A percentile compares a stretch with the other conserved stretches of the same genome.
These are phyloP conservation scores for Trichoderma erinaceum DNA, from an alignment of 495 filamentous ascomycete genomes.

Conservation along the genomic window DNA sequence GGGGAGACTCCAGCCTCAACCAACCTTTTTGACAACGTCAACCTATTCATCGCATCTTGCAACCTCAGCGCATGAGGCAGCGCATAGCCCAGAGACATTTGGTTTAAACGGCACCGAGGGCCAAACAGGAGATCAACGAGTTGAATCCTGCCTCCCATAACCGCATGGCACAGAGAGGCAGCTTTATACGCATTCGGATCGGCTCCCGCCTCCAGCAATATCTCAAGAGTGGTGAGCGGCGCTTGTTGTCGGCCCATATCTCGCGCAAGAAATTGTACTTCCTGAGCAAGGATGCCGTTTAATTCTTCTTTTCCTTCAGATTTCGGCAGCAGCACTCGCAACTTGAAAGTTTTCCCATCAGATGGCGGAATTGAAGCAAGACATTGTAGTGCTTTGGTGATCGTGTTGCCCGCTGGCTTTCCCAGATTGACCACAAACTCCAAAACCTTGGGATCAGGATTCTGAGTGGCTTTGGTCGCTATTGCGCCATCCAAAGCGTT, in stretches of 20 bases:
- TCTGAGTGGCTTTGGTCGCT: constrained; percentile 24
- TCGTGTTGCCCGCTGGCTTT: constrained; percentile 28
- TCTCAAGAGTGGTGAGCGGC: constrained; percentile 29
- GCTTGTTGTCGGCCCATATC: constrained; percentile 21
- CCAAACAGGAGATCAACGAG: constrained; percentile 34
- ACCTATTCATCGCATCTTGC: constrained; percentile 35
- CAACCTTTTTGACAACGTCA: constrained; percentile 36
- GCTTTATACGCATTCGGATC: constrained; percentile 39
- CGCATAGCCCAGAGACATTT: constrained; percentile 28
- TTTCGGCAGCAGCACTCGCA: constrained; percentile 33
- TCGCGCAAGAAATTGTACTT: constrained; percentile 35
- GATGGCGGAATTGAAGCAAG: constrained; percentile 29
- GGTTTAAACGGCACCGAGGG: constrained; percentile 27
- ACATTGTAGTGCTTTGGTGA: constrained; percentile 29
- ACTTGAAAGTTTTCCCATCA: constrained; percentile 32
- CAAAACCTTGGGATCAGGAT: constrained; percentile 34
- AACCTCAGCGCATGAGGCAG: constrained; percentile 41
- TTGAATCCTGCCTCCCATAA: constrained; percentile 32
- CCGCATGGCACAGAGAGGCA: constrained; percentile 34
- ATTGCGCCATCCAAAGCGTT: constrained; percentile 33
- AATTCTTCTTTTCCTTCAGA: constrained; percentile 30
- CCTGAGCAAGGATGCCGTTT: constrained; percentile 31
- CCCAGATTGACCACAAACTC: constrained; percentile 37
- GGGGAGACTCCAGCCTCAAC: constrained; percentile 35
- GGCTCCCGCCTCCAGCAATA: constrained; percentile 38